phyloP scores from a whole-genome alignment of 345 rosid genomes.

The Xanthoceras sorbifolium region DNA sequence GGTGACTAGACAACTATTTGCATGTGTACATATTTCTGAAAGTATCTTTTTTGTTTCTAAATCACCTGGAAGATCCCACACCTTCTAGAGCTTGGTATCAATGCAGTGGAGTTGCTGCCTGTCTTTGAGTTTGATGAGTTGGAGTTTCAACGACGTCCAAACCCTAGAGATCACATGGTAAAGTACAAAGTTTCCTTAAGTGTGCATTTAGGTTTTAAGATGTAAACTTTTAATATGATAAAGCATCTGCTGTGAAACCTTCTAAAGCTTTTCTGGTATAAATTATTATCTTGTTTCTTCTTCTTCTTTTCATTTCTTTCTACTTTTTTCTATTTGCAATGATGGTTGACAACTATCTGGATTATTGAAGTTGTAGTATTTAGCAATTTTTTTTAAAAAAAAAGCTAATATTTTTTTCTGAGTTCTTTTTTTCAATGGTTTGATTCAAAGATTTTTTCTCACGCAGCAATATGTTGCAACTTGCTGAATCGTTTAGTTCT shows the following conservation, averaged over 20 bases:
- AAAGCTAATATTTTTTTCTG: background rate
- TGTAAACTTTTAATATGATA: background rate
- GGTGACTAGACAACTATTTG: constrained; percentile 13
- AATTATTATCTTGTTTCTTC: background rate
- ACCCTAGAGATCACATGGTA: constrained; percentile 98
- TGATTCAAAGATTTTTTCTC: background rate
- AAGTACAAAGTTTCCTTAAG: constrained; percentile 2
- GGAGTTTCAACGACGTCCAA: constrained; percentile 83
- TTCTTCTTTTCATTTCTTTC: background rate
- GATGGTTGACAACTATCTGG: background rate
- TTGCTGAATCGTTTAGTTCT: background rate
- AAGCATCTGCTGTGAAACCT: background rate
- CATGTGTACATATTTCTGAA: constrained; percentile 30
- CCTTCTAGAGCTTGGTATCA: constrained; percentile 84
- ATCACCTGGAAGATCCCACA: constrained; percentile 70
- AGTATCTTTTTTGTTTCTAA: constrained; percentile 16
- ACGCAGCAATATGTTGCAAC: background rate
- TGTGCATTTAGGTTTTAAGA: constrained; percentile 3
- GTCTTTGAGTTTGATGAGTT: constrained; percentile 93
- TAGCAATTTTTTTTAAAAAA: background rate
- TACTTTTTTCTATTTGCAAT: background rate
- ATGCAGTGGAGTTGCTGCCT: constrained; percentile 92
- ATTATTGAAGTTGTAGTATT: background rate
- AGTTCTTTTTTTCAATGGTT: background rate
- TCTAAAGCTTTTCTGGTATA: background rate